A percentile compares a stretch with the other conserved stretches of the same genome.
phyloP scores from a whole-genome alignment of 768 basidiomycete genomes.

The Xerocomellus dryophilus region DNA sequence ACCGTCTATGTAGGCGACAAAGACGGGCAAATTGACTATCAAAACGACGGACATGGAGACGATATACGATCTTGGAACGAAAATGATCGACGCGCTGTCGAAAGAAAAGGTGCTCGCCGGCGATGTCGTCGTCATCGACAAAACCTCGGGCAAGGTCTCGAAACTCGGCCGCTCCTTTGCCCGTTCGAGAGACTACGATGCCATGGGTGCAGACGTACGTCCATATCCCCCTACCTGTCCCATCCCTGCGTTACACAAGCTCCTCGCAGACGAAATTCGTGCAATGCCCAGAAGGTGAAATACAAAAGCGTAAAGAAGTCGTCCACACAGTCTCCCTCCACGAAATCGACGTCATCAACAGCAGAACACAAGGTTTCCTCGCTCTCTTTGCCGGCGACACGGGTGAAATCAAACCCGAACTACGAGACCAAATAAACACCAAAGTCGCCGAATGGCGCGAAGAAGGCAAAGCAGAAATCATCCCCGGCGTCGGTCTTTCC shows the following conservation, averaged over 20 bases:
- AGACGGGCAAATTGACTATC: slow-evolving; percentile 95
- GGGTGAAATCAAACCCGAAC: slow-evolving; percentile 96
- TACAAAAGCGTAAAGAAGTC: slow-evolving; percentile 96
- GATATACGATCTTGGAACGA: slow-evolving; percentile 95
- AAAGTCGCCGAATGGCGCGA: slow-evolving; percentile 98
- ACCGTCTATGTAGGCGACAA: slow-evolving; percentile 67
- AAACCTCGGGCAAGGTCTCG: slow-evolving; percentile 93
- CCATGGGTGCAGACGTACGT: slow-evolving; percentile 97
- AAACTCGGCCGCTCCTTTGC: slow-evolving; percentile 97
- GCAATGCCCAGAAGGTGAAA: slow-evolving; percentile 96
- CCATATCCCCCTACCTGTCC: background rate
- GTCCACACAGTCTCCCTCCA: slow-evolving; percentile 97
- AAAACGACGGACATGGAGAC: slow-evolving; percentile 99
- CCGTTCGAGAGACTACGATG: slow-evolving; percentile 96
- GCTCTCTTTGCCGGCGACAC: slow-evolving; percentile 95
- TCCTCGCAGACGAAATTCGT: slow-evolving; percentile 89
- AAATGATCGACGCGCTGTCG: slow-evolving; percentile 97
- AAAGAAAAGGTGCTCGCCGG: slow-evolving; percentile 97
- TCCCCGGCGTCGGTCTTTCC: slow-evolving; percentile 74
- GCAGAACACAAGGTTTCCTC: slow-evolving; percentile 96
- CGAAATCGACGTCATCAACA: slow-evolving; percentile 99
- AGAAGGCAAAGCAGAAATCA: slow-evolving; percentile 97
- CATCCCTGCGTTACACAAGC: background rate
- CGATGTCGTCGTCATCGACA: slow-evolving; percentile 96
- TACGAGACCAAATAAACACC: slow-evolving; percentile 93